Conservation (phyloP, 2,329 filamentous ascomycete genomes). For the Lasiodiplodia theobromae region DNA sequence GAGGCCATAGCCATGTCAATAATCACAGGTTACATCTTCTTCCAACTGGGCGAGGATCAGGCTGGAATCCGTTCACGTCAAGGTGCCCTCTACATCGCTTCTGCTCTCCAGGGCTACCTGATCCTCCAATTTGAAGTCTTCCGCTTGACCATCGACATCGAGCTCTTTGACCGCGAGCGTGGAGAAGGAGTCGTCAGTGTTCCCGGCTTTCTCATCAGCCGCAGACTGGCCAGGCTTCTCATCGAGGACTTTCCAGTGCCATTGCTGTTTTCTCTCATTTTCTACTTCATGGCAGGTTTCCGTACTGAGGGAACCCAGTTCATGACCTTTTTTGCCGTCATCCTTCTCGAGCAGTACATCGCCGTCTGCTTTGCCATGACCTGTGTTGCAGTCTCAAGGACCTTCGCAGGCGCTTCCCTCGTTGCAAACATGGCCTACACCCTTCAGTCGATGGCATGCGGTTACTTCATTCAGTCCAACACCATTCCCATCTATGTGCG, state of each 20-base stretch:
- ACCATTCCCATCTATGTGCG: slow-evolving; percentile 79
- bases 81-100: slow-evolving; percentile 74
- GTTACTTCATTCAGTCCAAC: slow-evolving; percentile 77
- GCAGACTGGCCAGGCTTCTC: slow-evolving; percentile 71
- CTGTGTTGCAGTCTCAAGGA: slow-evolving; percentile 69
- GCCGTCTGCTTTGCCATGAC: slow-evolving; percentile 74
- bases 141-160: slow-evolving; percentile 76
- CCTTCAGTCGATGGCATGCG: slow-evolving; percentile 75
- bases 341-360: slow-evolving; percentile 75
- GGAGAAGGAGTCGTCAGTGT: slow-evolving; percentile 76
- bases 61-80: slow-evolving; percentile 76
- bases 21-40: slow-evolving; percentile 68
- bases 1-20: slow-evolving; percentile 76
- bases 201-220: slow-evolving; percentile 72
- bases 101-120: slow-evolving; percentile 77
- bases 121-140: slow-evolving; percentile 80
- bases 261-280: slow-evolving; percentile 72
- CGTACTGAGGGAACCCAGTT: slow-evolving; percentile 69
- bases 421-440: slow-evolving; percentile 78
- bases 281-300: slow-evolving; percentile 82
- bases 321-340: slow-evolving; percentile 74
- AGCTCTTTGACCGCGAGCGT: slow-evolving; percentile 76
- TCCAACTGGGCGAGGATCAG: slow-evolving; percentile 68
- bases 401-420: slow-evolving; percentile 74
- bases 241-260: slow-evolving; percentile 78